Evolutionary conservation across 129 eudicot species (phyloP).

Genomic region (Arctium lappa): DNA sequence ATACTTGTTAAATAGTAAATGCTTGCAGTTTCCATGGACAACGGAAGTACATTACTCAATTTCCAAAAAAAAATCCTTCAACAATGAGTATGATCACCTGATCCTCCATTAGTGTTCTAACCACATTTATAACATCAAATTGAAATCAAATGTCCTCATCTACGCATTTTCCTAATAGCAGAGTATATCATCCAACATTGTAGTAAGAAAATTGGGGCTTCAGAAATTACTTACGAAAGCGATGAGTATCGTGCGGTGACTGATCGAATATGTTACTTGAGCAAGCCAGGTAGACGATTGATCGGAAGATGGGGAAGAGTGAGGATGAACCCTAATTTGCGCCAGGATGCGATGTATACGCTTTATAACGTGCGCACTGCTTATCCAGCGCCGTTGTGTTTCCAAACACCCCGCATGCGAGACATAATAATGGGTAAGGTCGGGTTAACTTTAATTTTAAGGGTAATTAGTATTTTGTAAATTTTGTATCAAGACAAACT

Average conservation of each 20-base stretch:
- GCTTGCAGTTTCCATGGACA: background rate
- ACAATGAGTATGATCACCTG: constrained; percentile 13
- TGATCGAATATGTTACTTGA: background rate
- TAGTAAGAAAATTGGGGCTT: constrained; percentile 21
- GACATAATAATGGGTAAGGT: constrained; percentile 2
- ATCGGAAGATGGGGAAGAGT: constrained; percentile 15
- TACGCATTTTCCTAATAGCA: background rate
- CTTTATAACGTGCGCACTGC: constrained; percentile 64
- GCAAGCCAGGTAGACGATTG: constrained; percentile 1
- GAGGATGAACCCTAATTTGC: constrained; percentile 80
- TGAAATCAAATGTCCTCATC: background rate
- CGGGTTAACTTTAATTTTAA: background rate
- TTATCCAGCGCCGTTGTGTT: constrained; percentile 60
- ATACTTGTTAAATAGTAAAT: background rate
- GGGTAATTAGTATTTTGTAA: too few species aligned
- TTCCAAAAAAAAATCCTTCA: constrained; percentile 8
- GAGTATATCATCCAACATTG: constrained; percentile 8
- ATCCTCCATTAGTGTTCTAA: constrained; percentile 7
- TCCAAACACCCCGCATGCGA: constrained; percentile 33
- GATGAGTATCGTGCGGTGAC: background rate
- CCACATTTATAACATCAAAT: constrained; percentile 2
- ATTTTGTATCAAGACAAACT: too few species aligned
- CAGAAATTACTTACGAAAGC: constrained; percentile 36
- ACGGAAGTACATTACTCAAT: background rate
- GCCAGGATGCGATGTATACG: constrained; percentile 49